Base-by-base conservation (phyloP, 768 basidiomycete species). In the Rhizopogon vesiculosus region DNA sequence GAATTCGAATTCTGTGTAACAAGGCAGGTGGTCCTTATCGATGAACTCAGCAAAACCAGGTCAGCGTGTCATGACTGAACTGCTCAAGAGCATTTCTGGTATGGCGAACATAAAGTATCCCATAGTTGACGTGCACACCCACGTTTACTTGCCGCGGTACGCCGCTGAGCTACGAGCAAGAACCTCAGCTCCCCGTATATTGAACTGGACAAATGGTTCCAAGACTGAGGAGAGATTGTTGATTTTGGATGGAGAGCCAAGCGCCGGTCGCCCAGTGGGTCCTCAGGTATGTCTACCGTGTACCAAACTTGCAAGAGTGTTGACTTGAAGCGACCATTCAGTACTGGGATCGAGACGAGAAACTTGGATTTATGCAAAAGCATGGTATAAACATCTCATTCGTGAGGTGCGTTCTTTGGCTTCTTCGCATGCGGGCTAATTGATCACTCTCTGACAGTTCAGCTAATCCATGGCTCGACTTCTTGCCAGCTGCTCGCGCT, bases 391-490 rank as follows among this genome's bases (percentile, higher is more conserved):
- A 89, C 67, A 71, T 91, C 42, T 91, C 87, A 16, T 78, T 92
- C 31, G 85, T 91, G 54, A 90, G 88, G 89, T 86, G 54, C 19
- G 66, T 46, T 12, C 7, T 25, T 25, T 33, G 28, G 18, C 42
- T 53, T 60, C 46, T 57, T 31, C 35, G 18, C 51, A 45, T 28
- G 39, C 57, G 12, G 41, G 25, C 48, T 67, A 53, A 72, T 59
- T 19, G 22, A 49, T 35, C 38, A 8, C 46, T 22, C 18, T 56
- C 42, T 53, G 50, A 44, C 61, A 91, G 91, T 66, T 82, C 89
- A 25, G 92, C 92, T 28, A 94, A 95, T 64, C 93, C 92, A 8
- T 95, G 92, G 92, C 81, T 94, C 38, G 93, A 95, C 69, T 94
- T 93, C 65, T 78, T 95, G 22, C 69, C 86, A 5, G 80, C 88